These are phyloP conservation scores for Xylaria sp. DNA, from an alignment of 2,329 filamentous ascomycete species.

Conservation along the genomic window DNA sequence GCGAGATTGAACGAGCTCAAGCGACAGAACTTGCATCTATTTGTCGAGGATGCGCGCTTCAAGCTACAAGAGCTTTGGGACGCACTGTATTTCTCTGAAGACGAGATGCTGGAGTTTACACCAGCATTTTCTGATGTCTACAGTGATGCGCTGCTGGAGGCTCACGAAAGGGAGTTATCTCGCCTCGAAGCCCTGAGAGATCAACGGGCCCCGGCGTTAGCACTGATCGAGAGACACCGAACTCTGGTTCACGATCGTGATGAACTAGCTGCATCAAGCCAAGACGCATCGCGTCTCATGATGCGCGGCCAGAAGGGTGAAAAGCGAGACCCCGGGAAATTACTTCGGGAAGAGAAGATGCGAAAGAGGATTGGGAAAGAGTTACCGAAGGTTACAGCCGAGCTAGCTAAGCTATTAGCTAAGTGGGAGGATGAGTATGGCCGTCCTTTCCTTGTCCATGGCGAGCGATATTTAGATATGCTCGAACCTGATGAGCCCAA, in stretches of 20 bases:
- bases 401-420: conserved; percentile 85
- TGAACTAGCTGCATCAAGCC: conserved; percentile 87
- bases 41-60: conserved; percentile 92
- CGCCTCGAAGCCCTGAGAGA: conserved; percentile 85
- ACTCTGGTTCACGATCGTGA: conserved; percentile 86
- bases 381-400: conserved; percentile 86
- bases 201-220: conserved; percentile 85
- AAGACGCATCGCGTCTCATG: conserved; percentile 94
- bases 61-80: conserved; percentile 97
- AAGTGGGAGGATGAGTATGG: conserved; percentile 95
- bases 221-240: conserved; percentile 85
- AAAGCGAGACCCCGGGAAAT: conserved; percentile 91
- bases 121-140: conserved; percentile 98
- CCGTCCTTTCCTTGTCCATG: conserved; percentile 90
- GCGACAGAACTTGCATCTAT: conserved; percentile 91
- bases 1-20: conserved; percentile 89
- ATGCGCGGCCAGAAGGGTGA: conserved; percentile 92
- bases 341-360: conserved; percentile 97
- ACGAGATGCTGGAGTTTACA: conserved; percentile 98
- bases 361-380: conserved; percentile 97
- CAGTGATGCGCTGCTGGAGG: conserved; percentile 92
- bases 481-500: conserved; percentile 73
- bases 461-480: conserved; percentile 88
- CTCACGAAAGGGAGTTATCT: conserved; percentile 90
- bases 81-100: conserved; percentile 90